Evolutionary conservation across 805 yeast species (phyloP), one percentile per base, ranked within the genome.

Genomic region (Cyberlindnera maclurae): DNA sequence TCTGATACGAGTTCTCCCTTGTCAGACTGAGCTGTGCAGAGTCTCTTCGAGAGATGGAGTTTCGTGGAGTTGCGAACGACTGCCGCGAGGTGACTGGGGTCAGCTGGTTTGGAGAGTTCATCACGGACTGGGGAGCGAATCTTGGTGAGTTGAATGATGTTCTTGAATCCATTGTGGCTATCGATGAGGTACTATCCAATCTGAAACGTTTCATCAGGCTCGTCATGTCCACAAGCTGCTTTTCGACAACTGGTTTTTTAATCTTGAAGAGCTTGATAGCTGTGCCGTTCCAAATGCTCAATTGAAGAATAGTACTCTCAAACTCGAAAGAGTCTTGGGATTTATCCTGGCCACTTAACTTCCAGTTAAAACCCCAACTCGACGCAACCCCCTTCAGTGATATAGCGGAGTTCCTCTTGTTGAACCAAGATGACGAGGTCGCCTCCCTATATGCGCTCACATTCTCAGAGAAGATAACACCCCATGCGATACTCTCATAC

Each of bases 401-500:
- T 3, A 48, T 40, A 0, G 49, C n/a, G 4, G 52, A 49, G 12
- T 40, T 48, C 40, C 52, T 45, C 29, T 54, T 53, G 10, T 41
- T 34, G 37, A 52, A 55, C 58, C 59, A 55, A 3, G 45, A 32
- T 11, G 52, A 41, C 1, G 51, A 40, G 7, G 38, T 32, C 1
- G 40, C 36, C 10, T 47, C 49, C 12, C 24, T 39, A 3, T 45
- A 26, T 11, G 41, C 34, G n/a, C 39, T 41, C 11, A 43, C 39
- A 42, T 63, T 58, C 37, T 51, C 59, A 16, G 56, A 47, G 48
- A 68, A 82, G 0, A 82, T 68, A 26, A 65, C 60, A 2, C 79
- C 75, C 79, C 84, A 82, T 18, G 84, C 50, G 9, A 82, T 62
- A 4, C 82, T 70, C 29, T 71, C 67, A 57, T 84, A 84, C 95